These are phyloP conservation scores for Saccharomyces eubayanus DNA, from an alignment of 805 yeast species.

Conservation along the genomic window DNA sequence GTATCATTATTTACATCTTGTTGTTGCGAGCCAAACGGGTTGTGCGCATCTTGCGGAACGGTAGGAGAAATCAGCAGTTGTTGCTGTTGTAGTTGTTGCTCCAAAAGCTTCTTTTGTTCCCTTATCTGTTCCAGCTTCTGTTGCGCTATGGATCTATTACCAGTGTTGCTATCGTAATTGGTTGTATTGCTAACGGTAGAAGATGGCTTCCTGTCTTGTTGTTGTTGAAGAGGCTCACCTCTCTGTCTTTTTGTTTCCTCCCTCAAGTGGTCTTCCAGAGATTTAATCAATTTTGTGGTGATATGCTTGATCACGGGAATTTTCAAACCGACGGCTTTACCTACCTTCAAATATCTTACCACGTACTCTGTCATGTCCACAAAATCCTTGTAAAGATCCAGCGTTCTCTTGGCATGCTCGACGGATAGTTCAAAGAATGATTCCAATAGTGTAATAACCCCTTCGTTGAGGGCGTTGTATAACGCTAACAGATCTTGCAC, in stretches of 20 bases:
- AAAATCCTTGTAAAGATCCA: constrained; percentile 71
- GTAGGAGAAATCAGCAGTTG: constrained; percentile 17
- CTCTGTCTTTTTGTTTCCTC: constrained; percentile 40
- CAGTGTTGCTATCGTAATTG: constrained; percentile 7
- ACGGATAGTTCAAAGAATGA: constrained; percentile 87
- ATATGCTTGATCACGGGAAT: constrained; percentile 95
- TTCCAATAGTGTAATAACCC: constrained; percentile 82
- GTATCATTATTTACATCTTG: constrained; percentile 4
- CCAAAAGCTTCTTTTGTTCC: constrained; percentile 20
- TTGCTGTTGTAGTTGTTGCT: constrained; percentile 21
- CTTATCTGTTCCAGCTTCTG: constrained; percentile 24
- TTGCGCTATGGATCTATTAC: constrained; percentile 19
- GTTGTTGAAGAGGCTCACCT: neutral
- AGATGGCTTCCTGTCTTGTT: constrained; percentile 38
- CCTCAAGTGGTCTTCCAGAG: constrained; percentile 76
- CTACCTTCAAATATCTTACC: constrained; percentile 74
- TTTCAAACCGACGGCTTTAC: constrained; percentile 79
- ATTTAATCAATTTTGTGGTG: constrained; percentile 80
- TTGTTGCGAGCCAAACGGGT: constrained; percentile 24
- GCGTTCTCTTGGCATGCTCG: constrained; percentile 74
- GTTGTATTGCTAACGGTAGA: constrained; percentile 9
- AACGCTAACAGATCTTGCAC: constrained; percentile 77
- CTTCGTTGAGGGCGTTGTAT: constrained; percentile 84
- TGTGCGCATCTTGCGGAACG: constrained; percentile 21
- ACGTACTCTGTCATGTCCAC: constrained; percentile 78